Evolutionary conservation across 225 moss, liverwort and hornwort species (phyloP).

Genomic region (Physcomitrium patens): DNA sequence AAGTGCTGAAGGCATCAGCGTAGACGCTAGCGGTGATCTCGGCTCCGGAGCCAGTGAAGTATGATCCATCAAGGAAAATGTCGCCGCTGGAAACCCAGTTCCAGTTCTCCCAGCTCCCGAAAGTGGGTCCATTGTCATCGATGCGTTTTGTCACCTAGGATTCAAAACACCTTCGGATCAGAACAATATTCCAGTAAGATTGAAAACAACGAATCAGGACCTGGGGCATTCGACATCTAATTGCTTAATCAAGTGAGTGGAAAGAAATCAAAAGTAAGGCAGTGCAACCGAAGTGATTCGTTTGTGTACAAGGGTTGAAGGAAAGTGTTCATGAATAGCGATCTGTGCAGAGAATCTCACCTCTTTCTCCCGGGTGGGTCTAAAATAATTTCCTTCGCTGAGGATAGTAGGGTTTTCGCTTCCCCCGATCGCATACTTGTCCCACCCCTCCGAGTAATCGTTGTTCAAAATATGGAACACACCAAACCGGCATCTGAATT

Average conservation of each 20-base stretch:
- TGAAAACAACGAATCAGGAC: too few relatives aligned
- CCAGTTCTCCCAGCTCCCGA: slow-evolving; percentile 50
- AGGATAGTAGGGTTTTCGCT: slow-evolving; percentile 36
- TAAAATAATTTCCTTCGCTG: slow-evolving; percentile 35
- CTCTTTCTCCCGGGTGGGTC: slow-evolving; percentile 8
- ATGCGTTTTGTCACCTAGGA: slow-evolving; percentile 48
- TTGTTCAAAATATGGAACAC: slow-evolving; percentile 55
- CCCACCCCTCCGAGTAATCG: slow-evolving; percentile 45
- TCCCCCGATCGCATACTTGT: slow-evolving; percentile 38
- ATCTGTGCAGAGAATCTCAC: neutral
- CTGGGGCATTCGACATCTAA: too few relatives aligned
- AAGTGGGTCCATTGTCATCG: slow-evolving; percentile 35
- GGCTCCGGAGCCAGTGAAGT: slow-evolving; percentile 44
- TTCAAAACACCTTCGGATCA: neutral
- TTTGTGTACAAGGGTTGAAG: too few relatives aligned
- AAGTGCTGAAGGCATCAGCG: slow-evolving; percentile 33
- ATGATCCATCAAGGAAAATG: slow-evolving; percentile 31
- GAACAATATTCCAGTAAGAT: neutral
- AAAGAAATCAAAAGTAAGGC: too few relatives aligned
- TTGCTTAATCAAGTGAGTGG: too few relatives aligned
- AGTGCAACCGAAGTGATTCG: too few relatives aligned
- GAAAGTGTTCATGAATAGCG: too few relatives aligned
- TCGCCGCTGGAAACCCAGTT: slow-evolving; percentile 45
- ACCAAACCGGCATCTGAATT: slow-evolving; percentile 45
- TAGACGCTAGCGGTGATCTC: slow-evolving; percentile 12